Evolutionary conservation across 345 rosid genomes (phyloP).

Genomic region (Cochlearia excelsa): DNA sequence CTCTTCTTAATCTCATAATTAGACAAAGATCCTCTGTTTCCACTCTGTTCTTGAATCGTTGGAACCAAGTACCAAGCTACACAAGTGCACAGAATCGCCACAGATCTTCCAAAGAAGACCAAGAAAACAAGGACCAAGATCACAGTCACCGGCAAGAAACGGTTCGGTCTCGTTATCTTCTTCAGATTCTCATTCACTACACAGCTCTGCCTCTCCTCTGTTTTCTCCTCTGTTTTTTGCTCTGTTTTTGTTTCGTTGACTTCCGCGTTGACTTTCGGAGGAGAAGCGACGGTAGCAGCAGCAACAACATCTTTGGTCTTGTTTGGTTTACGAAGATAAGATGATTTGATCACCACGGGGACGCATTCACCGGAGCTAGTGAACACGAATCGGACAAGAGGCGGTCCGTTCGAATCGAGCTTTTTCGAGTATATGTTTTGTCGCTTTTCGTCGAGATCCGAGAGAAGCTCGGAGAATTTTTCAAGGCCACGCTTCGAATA

Average conservation of each 20-base stretch:
- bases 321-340: conserved; percentile 23
- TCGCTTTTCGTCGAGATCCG: conserved; percentile 57
- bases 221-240: conserved; percentile 31
- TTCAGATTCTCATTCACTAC: conserved; percentile 29
- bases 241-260: conserved; percentile 32
- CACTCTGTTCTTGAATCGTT: conserved; percentile 32
- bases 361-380: conserved; percentile 42
- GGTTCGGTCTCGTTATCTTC: conserved; percentile 44
- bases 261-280: conserved; percentile 10
- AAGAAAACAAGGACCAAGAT: conserved; percentile 54
- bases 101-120: conserved; percentile 61
- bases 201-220: conserved; percentile 27
- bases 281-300: too few relatives aligned
- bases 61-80: conserved; percentile 68
- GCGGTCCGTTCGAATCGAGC: conserved; percentile 40
- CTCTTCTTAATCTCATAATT: conserved; percentile 44
- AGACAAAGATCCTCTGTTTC: conserved; percentile 21
- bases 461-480: conserved; percentile 62
- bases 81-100: conserved; percentile 52
- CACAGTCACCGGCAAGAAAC: conserved; percentile 46
- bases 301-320: conserved; percentile 13
- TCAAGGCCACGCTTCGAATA: conserved; percentile 69
- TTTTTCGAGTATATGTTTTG: conserved; percentile 51
- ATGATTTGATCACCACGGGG: conserved; percentile 56
- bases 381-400: conserved; percentile 58